A percentile compares a stretch with the other conserved stretches of the same genome.
These are phyloP conservation scores for Lichtheimia hyalospora DNA, from an alignment of 371 early-diverging fungal species.

Conservation along the genomic window DNA sequence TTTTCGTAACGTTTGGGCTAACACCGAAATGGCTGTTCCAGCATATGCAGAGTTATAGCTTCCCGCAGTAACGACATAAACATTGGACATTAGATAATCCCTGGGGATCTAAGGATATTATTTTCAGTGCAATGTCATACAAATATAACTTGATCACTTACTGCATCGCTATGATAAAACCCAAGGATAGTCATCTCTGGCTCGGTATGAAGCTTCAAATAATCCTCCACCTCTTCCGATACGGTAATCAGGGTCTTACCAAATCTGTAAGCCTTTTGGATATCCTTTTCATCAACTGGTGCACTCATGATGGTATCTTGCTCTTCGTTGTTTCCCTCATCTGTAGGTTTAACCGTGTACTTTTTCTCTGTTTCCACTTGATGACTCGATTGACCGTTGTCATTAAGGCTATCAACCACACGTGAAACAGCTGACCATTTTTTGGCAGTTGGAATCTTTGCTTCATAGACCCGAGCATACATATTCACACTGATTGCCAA, in stretches of 20 bases:
- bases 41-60: slow-evolving; percentile 17
- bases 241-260: slow-evolving; percentile 72
- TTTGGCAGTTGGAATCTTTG: slow-evolving; percentile 50
- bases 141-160: slow-evolving; percentile 16
- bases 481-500: slow-evolving; percentile 56
- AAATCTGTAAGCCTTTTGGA: slow-evolving; percentile 59
- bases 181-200: slow-evolving; percentile 67
- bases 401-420: slow-evolving; percentile 3
- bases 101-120: slow-evolving; percentile 53
- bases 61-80: slow-evolving; percentile 49
- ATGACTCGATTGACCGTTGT: slow-evolving; percentile 30
- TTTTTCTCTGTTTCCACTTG: slow-evolving; percentile 46
- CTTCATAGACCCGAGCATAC: slow-evolving; percentile 56
- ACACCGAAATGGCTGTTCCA: slow-evolving; percentile 47
- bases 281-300: slow-evolving; percentile 22
- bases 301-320: slow-evolving; percentile 25
- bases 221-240: slow-evolving; percentile 57
- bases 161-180: slow-evolving; percentile 43
- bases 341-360: slow-evolving; percentile 29
- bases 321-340: slow-evolving; percentile 3
- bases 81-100: slow-evolving; percentile 54
- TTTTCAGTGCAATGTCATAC: not conserved
- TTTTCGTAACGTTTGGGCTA: slow-evolving; percentile 56
- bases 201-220: slow-evolving; percentile 50
- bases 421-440: slow-evolving; percentile 64